These are phyloP conservation scores for Ceratobasidium papillatum DNA, from an alignment of 1,284 basidiomycete genomes.

Conservation along the genomic window DNA sequence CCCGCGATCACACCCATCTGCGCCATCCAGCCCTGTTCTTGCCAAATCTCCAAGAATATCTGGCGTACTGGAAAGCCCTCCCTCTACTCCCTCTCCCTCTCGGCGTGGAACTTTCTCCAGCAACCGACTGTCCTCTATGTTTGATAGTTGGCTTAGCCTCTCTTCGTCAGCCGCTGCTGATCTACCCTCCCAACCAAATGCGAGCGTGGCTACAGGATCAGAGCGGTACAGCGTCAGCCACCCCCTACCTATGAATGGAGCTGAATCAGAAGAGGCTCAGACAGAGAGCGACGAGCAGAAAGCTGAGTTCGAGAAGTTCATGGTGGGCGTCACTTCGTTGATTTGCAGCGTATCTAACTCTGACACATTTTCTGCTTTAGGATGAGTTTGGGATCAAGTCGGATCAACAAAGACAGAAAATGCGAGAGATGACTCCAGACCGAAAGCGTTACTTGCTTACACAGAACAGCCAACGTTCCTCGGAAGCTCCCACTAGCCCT, in stretches of 20 bases:
- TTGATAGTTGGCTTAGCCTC: conserved; percentile 66
- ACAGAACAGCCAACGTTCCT: conserved; percentile 57
- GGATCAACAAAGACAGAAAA: conserved; percentile 68
- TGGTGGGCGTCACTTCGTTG: conserved; percentile 59
- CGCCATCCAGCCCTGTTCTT: conserved; percentile 5
- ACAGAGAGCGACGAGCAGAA: conserved; percentile 55
- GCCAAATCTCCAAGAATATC: conserved; percentile 13
- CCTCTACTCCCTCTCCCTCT: conserved; percentile 51
- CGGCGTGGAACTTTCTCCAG: conserved; percentile 60
- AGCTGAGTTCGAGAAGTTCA: conserved; percentile 65
- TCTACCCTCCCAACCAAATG: conserved; percentile 29
- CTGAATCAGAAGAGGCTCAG: conserved; percentile 51
- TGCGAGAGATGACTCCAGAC: conserved; percentile 70
- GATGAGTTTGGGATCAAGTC: conserved; percentile 75
- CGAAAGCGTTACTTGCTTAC: conserved; percentile 75
- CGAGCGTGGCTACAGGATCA: conserved; percentile 1
- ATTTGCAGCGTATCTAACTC: not conserved
- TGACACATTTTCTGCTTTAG: conserved; percentile 51
- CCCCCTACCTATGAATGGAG: conserved; percentile 40
- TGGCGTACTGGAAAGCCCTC: conserved; percentile 41
- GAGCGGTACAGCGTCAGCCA: conserved; percentile 40
- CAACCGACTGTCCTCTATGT: conserved; percentile 68
- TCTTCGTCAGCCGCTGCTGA: conserved; percentile 51
- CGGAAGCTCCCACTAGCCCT: conserved; percentile 50
- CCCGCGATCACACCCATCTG: conserved; percentile 40